phyloP scores from a whole-genome alignment of 495 filamentous ascomycete species.

The Cercophora scortea region DNA sequence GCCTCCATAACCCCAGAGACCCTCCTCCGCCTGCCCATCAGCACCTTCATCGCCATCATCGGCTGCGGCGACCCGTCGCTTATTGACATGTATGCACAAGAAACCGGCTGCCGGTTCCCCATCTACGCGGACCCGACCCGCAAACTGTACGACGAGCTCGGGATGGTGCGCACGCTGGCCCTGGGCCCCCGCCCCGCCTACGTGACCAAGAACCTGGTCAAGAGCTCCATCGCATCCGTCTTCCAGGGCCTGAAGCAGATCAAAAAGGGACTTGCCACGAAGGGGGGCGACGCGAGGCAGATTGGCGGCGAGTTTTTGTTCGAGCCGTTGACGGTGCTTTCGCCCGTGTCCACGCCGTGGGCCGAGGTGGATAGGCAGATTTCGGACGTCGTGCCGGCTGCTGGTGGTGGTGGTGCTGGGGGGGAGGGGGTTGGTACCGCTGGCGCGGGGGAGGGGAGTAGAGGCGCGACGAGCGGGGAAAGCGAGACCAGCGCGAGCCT shows the following conservation, averaged over 20 bases:
- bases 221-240: slow-evolving; percentile 39
- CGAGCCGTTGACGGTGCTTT: slow-evolving; percentile 37
- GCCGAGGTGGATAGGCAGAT: slow-evolving; percentile 16
- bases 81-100: slow-evolving; percentile 58
- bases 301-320: slow-evolving; percentile 84
- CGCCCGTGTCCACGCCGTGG: slow-evolving; percentile 24
- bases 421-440: background rate
- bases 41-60: slow-evolving; percentile 63
- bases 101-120: slow-evolving; percentile 64
- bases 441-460: background rate
- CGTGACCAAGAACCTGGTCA: slow-evolving; percentile 42
- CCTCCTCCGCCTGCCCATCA: slow-evolving; percentile 44
- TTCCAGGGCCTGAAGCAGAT: slow-evolving; percentile 50
- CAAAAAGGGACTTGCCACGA: slow-evolving; percentile 43
- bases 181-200: slow-evolving; percentile 63
- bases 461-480: background rate
- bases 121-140: slow-evolving; percentile 72
- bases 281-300: slow-evolving; percentile 61
- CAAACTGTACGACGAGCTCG: slow-evolving; percentile 61
- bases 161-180: slow-evolving; percentile 57
- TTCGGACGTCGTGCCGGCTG: background rate
- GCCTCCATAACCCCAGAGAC: slow-evolving; percentile 48
- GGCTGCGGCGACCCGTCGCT: slow-evolving; percentile 72
- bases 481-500: background rate
- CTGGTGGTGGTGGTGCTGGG: background rate